Evolutionary conservation across 2,329 filamentous ascomycete genomes (phyloP).

Genomic region (Teratosphaeria nubilosa): DNA sequence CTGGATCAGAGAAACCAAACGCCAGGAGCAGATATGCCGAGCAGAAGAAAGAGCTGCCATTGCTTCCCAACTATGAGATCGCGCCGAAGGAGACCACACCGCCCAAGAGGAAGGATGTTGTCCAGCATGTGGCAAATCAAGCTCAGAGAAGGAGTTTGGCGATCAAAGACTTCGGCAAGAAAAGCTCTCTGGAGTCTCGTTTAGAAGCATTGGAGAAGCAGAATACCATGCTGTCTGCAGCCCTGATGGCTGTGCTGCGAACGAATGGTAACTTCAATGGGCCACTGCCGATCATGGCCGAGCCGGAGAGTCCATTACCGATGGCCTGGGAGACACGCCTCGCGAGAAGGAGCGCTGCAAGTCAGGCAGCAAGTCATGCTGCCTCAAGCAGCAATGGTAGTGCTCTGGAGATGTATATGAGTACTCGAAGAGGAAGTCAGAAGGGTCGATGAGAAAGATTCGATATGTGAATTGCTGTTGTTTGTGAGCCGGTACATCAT

Average conservation of each 20-base stretch:
- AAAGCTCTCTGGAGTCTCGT: conserved; percentile 20
- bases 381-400: conserved; percentile 19
- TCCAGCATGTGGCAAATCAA: conserved; percentile 16
- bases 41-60: conserved; percentile 14
- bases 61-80: conserved; percentile 14
- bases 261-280: conserved; percentile 26
- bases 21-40: conserved; percentile 7
- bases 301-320: conserved; percentile 4
- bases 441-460: not conserved
- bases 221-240: conserved; percentile 30
- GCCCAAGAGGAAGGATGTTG: conserved; percentile 5
- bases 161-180: conserved; percentile 1
- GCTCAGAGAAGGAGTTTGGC: conserved; percentile 4
- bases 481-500: not conserved
- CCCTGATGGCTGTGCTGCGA: conserved; percentile 30
- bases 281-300: conserved; percentile 9
- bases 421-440: conserved; percentile 5
- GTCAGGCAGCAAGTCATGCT: conserved; percentile 14
- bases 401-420: conserved; percentile 29
- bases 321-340: conserved; percentile 23
- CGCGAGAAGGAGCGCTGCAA: conserved; percentile 18
- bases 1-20: conserved; percentile 18
- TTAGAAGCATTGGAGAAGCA: conserved; percentile 30
- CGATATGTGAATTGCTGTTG: not conserved
- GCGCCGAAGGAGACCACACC: conserved; percentile 10